Evolutionary conservation across 129 eudicot genomes (phyloP), one percentile per base, ranked within the genome.

Genomic region (Tagetes erecta): DNA sequence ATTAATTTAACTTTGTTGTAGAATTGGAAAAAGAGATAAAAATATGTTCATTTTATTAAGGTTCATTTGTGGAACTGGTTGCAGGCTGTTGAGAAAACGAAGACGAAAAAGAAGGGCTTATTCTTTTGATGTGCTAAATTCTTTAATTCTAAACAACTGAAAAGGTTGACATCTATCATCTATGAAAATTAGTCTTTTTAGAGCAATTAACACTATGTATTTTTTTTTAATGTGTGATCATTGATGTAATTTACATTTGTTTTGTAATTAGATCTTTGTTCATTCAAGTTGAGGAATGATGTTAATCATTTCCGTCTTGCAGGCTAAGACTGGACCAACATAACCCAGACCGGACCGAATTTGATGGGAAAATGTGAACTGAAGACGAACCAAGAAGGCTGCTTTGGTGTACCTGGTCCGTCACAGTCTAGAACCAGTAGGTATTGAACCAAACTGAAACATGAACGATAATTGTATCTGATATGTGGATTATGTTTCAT

Each of bases 41-140:
- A 13, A 44, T 20, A 3, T 6, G 34, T 59, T 59, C 9, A 34
- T 11, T 11, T 6, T 47, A 34, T 9, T 33, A 50, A 68, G 45
- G 42, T 20, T 63, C n/a, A 31, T 65, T 44, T 53, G 12, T 75
- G 64, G 35, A 55, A 76, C 66, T 73, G 36, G 9, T 82, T 84
- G 42, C 87, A 88, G 94, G 90, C 87, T 68, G 83, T 78, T 70
- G 94, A 88, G 71, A 88, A 85, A 80, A 88, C 78, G 78, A 88
- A 87, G 68, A 83, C 79, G 67, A 88, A 78, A 80, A 88, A 83
- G 86, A 85, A 86, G 79, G 82, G 87, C 64, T 60, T 87, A 52
- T 87, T 87, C 71, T 87, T 87, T 73, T 78, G 70, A 64, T 64
- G 44, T 35, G 8, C 12, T 20, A 7, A 37, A 39, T 10, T 70